phyloP scores from a whole-genome alignment of 805 yeast genomes.

The Tetrapisispora iriomotensis region DNA sequence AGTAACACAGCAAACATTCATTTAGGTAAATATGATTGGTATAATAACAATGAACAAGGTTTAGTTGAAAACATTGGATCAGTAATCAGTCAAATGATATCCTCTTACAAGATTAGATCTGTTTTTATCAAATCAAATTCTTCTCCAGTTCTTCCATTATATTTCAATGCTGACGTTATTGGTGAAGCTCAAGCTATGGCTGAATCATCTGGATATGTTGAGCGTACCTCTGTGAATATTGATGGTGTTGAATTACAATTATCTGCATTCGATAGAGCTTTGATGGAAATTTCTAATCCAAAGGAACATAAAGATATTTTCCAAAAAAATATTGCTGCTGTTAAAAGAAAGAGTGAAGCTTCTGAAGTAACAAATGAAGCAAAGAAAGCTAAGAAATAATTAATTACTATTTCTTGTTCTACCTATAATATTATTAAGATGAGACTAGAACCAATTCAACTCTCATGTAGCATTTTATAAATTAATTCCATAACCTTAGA shows the following conservation, averaged over 20 bases:
- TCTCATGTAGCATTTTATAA: conserved; percentile 3
- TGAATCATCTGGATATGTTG: conserved; percentile 17
- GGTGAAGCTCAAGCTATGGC: conserved; percentile 30
- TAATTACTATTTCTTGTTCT: background rate
- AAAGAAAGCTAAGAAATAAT: conserved; percentile 19
- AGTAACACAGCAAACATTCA: conserved; percentile 58
- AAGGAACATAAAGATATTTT: conserved; percentile 53
- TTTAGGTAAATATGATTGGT: conserved; percentile 46
- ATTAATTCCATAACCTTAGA: background rate
- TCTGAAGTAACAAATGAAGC: conserved; percentile 3
- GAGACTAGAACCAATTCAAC: background rate
- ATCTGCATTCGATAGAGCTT: conserved; percentile 60
- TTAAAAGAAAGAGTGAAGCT: conserved; percentile 21
- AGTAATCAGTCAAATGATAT: conserved; percentile 40
- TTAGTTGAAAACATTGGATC: conserved; percentile 52
- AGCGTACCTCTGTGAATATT: conserved; percentile 18
- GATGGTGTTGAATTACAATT: conserved; percentile 37
- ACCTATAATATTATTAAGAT: background rate
- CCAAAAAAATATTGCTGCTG: conserved; percentile 43
- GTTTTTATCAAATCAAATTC: conserved; percentile 53
- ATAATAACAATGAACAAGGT: conserved; percentile 32
- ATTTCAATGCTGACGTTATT: conserved; percentile 44
- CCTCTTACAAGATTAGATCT: conserved; percentile 39
- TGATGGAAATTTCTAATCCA: conserved; percentile 76
- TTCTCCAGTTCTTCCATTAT: conserved; percentile 83